Conservation (phyloP, 306 rosid species). For the Cucumis cinereus region DNA sequence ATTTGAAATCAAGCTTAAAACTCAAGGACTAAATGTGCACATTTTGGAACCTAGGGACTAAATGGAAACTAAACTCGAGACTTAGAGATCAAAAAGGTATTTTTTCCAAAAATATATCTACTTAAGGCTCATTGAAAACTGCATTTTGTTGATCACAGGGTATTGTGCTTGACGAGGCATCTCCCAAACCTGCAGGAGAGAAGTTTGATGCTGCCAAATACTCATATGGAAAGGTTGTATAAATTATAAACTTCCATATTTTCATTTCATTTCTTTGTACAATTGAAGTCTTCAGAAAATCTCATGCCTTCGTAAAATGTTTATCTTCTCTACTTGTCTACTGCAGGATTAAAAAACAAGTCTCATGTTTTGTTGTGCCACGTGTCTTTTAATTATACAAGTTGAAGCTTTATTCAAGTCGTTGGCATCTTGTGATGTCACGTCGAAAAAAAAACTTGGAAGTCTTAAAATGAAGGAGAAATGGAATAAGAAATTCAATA, state of each 20-base stretch:
- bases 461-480: constrained; percentile 52
- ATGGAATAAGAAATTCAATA: constrained; percentile 65
- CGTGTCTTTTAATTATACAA: constrained; percentile 46
- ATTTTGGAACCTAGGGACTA: too few species aligned
- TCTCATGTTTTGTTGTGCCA: constrained; percentile 45
- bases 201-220: constrained; percentile 74
- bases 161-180: constrained; percentile 41
- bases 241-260: constrained; percentile 5
- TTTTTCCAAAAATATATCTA: not conserved
- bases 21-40: too few species aligned
- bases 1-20: too few species aligned
- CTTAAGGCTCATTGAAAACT: not conserved
- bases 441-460: constrained; percentile 32
- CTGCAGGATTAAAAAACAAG: constrained; percentile 75
- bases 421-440: constrained; percentile 26
- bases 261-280: constrained; percentile 9
- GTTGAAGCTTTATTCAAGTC: constrained; percentile 70
- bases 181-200: constrained; percentile 44
- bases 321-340: constrained; percentile 45
- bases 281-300: not conserved
- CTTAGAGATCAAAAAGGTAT: too few species aligned
- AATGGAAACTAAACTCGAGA: too few species aligned
- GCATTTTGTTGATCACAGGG: constrained; percentile 36
- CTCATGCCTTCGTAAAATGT: constrained; percentile 17
- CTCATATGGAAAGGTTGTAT: constrained; percentile 65